Percentiles rank a stretch among this genome's conserved stretches.
Evolutionary conservation across 805 yeast genomes (phyloP).

Genomic region (Candida odintsovae): DNA sequence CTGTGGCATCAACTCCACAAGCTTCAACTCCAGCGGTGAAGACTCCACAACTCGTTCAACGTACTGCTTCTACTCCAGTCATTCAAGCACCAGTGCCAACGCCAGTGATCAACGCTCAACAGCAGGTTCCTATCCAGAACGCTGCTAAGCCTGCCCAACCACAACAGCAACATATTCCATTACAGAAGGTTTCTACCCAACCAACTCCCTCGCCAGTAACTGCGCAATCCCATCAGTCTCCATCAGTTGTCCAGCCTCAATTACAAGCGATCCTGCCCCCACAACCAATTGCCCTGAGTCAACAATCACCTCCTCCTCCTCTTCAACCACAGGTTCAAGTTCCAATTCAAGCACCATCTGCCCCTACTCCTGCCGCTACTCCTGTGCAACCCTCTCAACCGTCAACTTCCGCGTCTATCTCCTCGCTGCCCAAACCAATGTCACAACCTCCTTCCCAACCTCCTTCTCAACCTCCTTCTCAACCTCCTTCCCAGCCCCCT

Average conservation of each 20-base stretch:
- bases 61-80: neutral
- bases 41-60: neutral
- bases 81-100: neutral
- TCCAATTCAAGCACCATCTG: neutral
- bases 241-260: neutral
- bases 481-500: neutral
- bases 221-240: neutral
- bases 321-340: neutral
- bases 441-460: neutral
- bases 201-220: neutral
- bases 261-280: neutral
- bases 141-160: neutral
- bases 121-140: neutral
- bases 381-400: neutral
- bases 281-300: neutral
- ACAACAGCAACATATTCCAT: neutral
- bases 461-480: neutral
- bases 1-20: slow-evolving; percentile 2
- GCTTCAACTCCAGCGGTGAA: neutral
- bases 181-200: neutral
- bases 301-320: no score
- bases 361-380: neutral
- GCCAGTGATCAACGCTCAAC: neutral
- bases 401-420: neutral
- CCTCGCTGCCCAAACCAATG: neutral